Conservation (phyloP, 805 yeast genomes). For the Jamesozyma jinghongensis region DNA sequence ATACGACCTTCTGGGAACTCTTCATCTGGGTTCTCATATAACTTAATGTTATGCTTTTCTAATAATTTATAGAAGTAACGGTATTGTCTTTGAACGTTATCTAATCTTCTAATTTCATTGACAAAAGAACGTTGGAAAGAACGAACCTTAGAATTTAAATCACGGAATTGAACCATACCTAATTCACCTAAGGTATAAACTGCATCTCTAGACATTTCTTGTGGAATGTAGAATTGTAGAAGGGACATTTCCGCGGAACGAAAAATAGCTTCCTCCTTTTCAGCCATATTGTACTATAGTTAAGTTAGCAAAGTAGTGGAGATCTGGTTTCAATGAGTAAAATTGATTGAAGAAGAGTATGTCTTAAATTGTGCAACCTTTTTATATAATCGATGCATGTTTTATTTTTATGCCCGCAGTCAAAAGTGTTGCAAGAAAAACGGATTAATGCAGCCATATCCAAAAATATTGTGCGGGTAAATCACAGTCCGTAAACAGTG, state of each 20-base stretch:
- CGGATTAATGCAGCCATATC: no score
- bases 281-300: no score
- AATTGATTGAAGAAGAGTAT: not conserved
- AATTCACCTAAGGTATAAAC: constrained; percentile 81
- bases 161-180: constrained; percentile 82
- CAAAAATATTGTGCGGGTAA: no score
- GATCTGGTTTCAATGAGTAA: not conserved
- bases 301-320: not conserved
- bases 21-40: constrained; percentile 16
- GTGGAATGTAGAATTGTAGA: constrained; percentile 83
- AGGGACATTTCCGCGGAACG: constrained; percentile 97
- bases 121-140: constrained; percentile 89
- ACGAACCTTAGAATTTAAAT: constrained; percentile 69
- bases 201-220: constrained; percentile 80
- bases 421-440: no score
- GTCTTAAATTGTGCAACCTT: not conserved
- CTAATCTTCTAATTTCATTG: constrained; percentile 72
- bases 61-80: constrained; percentile 45
- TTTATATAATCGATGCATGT: no score
- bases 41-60: constrained; percentile 37
- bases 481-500: no score
- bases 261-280: constrained; percentile 31
- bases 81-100: constrained; percentile 82
- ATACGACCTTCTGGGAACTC: constrained; percentile 14
- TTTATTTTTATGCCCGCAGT: no score